Evolutionary conservation across 345 rosid species (phyloP), one percentile per base, ranked within the genome.

Genomic region (Xanthoceras sorbifolium): DNA sequence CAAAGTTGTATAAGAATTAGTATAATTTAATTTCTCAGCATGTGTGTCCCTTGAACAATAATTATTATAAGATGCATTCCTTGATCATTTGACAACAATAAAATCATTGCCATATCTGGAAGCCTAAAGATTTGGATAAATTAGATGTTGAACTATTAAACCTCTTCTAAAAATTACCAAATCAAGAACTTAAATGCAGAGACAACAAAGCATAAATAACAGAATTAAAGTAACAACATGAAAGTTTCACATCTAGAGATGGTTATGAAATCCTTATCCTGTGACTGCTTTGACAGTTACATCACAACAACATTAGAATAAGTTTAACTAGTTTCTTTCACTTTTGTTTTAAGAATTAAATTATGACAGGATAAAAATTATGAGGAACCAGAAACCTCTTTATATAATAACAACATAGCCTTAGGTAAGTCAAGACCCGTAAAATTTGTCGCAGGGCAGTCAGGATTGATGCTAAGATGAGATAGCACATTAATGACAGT

Each of bases 401-500:
- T 29, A 50, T 8, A 23, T 9, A 57, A 57, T 11, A 57, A 18
- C 62, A 57, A 57, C 3, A 17, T 22, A 57, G 62, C 62, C 28
- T 57, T 23, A 20, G 28, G 3, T 57, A 20, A 22, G 18, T 52
- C 69, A 50, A 52, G 38, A 23, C 26, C 32, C 42, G 44, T 82
- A 42, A 42, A 42, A 11, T 42, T 10, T 42, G 10, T 10, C 3
- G 15, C 46, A 42, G 46, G 46, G 14, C 14, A 10, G 14, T 42
- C 9, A 42, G 46, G 46, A 42, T 42, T 42, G 15, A 42, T 42
- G 46, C 12, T 42, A 12, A 65, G 78, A 64, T 64, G 48, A 61
- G 63, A 77, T 54, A 74, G 54, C 34, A 57, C 46, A 32, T 74
- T 75, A 77, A 7, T 59, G 61, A 32, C 29, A 72, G 68, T 23